Base-by-base conservation (phyloP, 2,329 filamentous ascomycete species). In the Sporothrix curviconia region DNA sequence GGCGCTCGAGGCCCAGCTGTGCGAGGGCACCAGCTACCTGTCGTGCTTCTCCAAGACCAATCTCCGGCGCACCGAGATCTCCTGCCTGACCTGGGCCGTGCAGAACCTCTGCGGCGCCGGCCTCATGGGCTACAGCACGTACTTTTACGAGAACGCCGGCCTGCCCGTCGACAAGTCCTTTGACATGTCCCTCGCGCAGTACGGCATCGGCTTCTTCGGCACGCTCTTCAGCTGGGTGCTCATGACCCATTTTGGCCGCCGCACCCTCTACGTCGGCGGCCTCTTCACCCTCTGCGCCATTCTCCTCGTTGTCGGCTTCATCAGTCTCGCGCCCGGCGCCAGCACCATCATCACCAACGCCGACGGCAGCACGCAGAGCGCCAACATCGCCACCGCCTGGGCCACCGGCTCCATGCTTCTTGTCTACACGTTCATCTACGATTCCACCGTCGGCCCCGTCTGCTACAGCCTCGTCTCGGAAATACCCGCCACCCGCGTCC, bases 31-130 rank as follows among this genome's bases (percentile, higher is more conserved):
- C 30, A 76, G 71, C 1, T 82, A 82, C 60, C 17, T 68, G 34
- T 78, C 82, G 59, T 79, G 77, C 55, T 75, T 82, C 64, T 73
- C 67, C 51, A 77, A 76, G 1, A 71, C 72, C 37, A 78, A 79
- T 60, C 66, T 75, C 25, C 72, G 78, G 17, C 75, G 79, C 24
- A 82, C 79, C 0, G 79, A 81, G 66, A 81, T 82, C 32, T 75
- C 76, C 5, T 71, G 70, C 57, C 59, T 72, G 28, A 66, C 69
- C 3, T 60, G 30, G 11, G 28, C 43, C 11, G 19, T 40, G 5
- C 59, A 79, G 62, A 75, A 74, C 0, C 70, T 78, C 0, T 72
- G 75, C 17, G 78, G 78, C 6, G 71, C 74, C 54, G 76, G 74
- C 43, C 68, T 81, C 32, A 25, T 28, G 19, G 37, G 37, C 0